phyloP scores from a whole-genome alignment of 805 yeast genomes.

The Candida dendrica region DNA sequence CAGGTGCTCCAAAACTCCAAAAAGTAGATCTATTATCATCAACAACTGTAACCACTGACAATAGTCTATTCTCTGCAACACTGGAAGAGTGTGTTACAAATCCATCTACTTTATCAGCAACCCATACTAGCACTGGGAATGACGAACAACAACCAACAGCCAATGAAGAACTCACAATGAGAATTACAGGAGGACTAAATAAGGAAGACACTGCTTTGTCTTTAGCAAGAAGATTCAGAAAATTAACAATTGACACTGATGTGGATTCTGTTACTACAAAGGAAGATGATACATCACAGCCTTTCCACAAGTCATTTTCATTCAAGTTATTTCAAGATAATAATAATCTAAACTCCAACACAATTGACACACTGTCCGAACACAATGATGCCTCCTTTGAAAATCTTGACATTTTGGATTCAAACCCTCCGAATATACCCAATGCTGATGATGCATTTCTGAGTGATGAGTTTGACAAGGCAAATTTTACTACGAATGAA shows the following conservation, averaged over 20 bases:
- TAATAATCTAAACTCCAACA: background rate
- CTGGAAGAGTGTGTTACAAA: background rate
- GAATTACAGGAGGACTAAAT: background rate
- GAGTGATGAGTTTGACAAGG: background rate
- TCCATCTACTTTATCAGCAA: background rate
- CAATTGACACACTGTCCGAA: background rate
- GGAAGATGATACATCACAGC: background rate
- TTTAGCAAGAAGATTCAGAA: conserved; percentile 3
- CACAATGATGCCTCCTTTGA: conserved; percentile 15
- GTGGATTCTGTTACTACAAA: background rate
- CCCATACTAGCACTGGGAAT: background rate
- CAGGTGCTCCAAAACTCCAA: background rate
- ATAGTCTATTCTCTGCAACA: background rate
- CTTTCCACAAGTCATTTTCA: conserved; percentile 2
- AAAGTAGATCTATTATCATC: background rate
- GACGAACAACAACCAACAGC: too few relatives aligned
- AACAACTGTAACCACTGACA: background rate
- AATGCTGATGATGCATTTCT: background rate
- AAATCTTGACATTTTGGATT: conserved; percentile 18
- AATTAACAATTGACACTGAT: background rate
- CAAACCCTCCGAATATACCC: conserved; percentile 5
- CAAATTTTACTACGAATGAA: background rate
- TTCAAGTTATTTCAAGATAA: background rate
- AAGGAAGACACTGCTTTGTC: conserved; percentile 3
- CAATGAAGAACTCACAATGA: background rate